Conservation (phyloP, 805 yeast species). For the Candida endomychidarum region DNA sequence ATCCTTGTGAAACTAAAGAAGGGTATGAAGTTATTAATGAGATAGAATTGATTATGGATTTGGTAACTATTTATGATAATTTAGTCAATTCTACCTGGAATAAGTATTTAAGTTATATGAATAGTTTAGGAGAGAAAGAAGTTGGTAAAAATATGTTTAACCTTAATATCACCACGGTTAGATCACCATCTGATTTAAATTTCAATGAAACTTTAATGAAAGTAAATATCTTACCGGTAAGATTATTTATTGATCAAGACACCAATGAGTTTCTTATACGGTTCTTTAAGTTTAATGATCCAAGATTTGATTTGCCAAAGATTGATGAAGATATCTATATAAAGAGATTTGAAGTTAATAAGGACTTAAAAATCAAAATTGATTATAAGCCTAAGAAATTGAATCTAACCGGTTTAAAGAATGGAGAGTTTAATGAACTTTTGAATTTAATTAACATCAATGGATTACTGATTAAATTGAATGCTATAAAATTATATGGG, state of each 20-base stretch:
- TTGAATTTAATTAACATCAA: slow-evolving; percentile 87
- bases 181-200: slow-evolving; percentile 64
- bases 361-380: slow-evolving; percentile 57
- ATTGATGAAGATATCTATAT: slow-evolving; percentile 67
- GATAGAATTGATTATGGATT: slow-evolving; percentile 36
- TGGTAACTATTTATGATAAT: slow-evolving; percentile 33
- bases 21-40: slow-evolving; percentile 48
- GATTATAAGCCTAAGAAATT: slow-evolving; percentile 92
- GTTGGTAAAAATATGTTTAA: slow-evolving; percentile 63
- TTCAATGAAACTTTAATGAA: slow-evolving; percentile 64
- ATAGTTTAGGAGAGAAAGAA: slow-evolving; percentile 70
- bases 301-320: slow-evolving; percentile 57
- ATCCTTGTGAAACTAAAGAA: too few species aligned
- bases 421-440: slow-evolving; percentile 85
- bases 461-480: slow-evolving; percentile 72
- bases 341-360: slow-evolving; percentile 62
- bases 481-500: slow-evolving; percentile 68
- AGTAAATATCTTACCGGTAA: slow-evolving; percentile 63
- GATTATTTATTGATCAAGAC: slow-evolving; percentile 90
- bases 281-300: slow-evolving; percentile 78
- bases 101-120: slow-evolving; percentile 69
- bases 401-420: slow-evolving; percentile 78
- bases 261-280: slow-evolving; percentile 80
- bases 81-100: slow-evolving; percentile 91
- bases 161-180: slow-evolving; percentile 52